A percentile compares a stretch with the other conserved stretches of the same genome.
Conservation (phyloP, 331 rosid genomes). For the Dryas integrifolia region DNA sequence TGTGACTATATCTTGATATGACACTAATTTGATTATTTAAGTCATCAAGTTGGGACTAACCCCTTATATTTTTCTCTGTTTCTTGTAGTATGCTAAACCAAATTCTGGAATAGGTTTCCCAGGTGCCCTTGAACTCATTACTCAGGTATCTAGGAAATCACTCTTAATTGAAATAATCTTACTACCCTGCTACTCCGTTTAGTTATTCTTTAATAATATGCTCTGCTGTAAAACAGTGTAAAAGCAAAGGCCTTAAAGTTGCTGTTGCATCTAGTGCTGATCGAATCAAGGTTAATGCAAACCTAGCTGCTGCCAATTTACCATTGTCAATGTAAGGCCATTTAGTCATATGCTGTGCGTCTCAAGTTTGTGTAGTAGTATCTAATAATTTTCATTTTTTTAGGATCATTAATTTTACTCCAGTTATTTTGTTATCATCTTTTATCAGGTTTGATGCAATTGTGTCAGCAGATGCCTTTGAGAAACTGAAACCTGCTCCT, state of each 20-base stretch:
- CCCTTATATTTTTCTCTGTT: slow-evolving; percentile 7
- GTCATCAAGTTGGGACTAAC: neutral
- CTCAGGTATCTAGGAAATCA: slow-evolving; percentile 51
- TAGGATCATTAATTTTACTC: slow-evolving; percentile 12
- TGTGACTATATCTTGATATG: neutral
- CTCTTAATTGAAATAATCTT: slow-evolving; percentile 17
- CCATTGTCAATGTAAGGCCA: slow-evolving; percentile 76
- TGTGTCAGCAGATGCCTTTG: slow-evolving; percentile 96
- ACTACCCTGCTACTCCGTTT: slow-evolving; percentile 21
- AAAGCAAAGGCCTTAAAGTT: slow-evolving; percentile 88
- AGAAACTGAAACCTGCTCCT: slow-evolving; percentile 96
- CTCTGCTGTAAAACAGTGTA: slow-evolving; percentile 57
- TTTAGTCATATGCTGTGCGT: slow-evolving; percentile 11
- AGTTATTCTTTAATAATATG: slow-evolving; percentile 23
- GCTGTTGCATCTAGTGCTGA: slow-evolving; percentile 99
- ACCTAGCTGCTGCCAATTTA: slow-evolving; percentile 84
- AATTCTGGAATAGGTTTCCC: slow-evolving; percentile 94
- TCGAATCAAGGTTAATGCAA: slow-evolving; percentile 93
- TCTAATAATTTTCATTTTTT: neutral
- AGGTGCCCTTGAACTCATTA: slow-evolving; percentile 86
- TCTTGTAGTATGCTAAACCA: slow-evolving; percentile 86
- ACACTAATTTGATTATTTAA: neutral
- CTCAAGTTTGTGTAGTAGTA: slow-evolving; percentile 1
- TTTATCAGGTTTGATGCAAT: slow-evolving; percentile 84
- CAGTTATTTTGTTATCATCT: slow-evolving; percentile 22